phyloP scores from a whole-genome alignment of 352 stramenopile species.

The Phytopythium montanum region DNA sequence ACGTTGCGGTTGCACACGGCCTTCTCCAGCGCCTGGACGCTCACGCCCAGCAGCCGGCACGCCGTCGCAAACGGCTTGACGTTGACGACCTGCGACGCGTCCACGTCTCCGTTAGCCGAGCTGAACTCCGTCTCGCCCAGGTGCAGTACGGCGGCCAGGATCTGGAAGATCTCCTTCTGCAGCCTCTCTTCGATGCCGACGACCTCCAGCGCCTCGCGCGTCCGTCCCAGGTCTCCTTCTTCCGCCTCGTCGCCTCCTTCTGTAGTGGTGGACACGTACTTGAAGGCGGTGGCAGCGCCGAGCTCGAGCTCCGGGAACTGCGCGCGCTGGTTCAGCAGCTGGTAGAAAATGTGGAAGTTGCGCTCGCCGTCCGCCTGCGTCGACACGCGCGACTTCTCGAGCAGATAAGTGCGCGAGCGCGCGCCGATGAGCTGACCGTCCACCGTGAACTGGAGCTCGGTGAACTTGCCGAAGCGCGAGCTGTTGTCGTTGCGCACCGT shows the following conservation, averaged over 20 bases:
- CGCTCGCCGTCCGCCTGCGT: constrained; percentile 82
- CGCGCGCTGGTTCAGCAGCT: constrained; percentile 67
- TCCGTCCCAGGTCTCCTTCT: constrained; percentile 64
- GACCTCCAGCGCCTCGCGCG: constrained; percentile 81
- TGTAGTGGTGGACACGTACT: constrained; percentile 58
- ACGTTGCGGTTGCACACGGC: constrained; percentile 81
- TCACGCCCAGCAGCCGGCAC: constrained; percentile 56
- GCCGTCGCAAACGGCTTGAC: constrained; percentile 51
- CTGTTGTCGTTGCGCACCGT: constrained; percentile 87
- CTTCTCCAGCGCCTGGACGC: constrained; percentile 49
- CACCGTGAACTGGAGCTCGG: constrained; percentile 75
- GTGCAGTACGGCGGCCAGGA: constrained; percentile 89
- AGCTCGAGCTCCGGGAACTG: constrained; percentile 63
- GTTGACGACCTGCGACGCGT: constrained; percentile 65
- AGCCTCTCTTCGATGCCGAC: constrained; percentile 83
- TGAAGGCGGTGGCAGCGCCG: constrained; percentile 38
- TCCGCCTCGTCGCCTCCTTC: constrained; percentile 34
- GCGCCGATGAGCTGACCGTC: constrained; percentile 76
- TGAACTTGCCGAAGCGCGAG: constrained; percentile 86
- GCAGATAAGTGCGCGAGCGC: constrained; percentile 85
- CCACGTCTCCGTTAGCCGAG: constrained; percentile 65
- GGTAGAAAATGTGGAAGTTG: constrained; percentile 96
- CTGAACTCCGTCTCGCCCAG: constrained; percentile 91
- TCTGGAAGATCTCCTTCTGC: constrained; percentile 86
- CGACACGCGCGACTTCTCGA: constrained; percentile 92